A percentile compares a stretch with the other conserved stretches of the same genome.
Conservation (phyloP, 768 basidiomycete species). For the Termitomyces sp. region DNA sequence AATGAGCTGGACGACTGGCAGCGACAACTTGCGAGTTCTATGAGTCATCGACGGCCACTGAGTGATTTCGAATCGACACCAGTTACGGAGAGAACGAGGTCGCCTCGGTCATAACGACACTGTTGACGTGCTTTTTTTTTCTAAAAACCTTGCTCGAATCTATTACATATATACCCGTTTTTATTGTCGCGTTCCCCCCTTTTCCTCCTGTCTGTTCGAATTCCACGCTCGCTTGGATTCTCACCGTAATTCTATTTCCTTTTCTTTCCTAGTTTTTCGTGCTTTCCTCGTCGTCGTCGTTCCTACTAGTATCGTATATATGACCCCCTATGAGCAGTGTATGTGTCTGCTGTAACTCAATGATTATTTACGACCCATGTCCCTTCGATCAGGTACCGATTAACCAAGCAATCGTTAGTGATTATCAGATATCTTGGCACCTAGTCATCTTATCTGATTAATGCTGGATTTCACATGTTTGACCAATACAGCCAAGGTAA, state of each 20-base stretch:
- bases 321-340: slow-evolving; percentile 25
- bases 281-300: slow-evolving; percentile 20
- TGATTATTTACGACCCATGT: slow-evolving; percentile 11
- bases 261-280: slow-evolving; percentile 23
- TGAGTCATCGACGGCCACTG: slow-evolving; percentile 66
- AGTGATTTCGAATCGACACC: slow-evolving; percentile 67
- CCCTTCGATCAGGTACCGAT: no score
- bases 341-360: slow-evolving; percentile 20
- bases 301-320: slow-evolving; percentile 26
- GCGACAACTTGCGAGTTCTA: slow-evolving; percentile 74
- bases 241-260: slow-evolving; percentile 26
- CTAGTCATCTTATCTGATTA: slow-evolving; percentile 1
- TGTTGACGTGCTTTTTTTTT: slow-evolving; percentile 12
- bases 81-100: slow-evolving; percentile 54
- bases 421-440: neutral
- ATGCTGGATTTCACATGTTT: slow-evolving; percentile 2
- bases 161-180: slow-evolving; percentile 45
- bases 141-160: slow-evolving; percentile 28
- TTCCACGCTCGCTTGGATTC: slow-evolving; percentile 54
- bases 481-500: neutral
- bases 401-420: no score
- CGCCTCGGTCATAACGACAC: slow-evolving; percentile 44
- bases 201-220: slow-evolving; percentile 23
- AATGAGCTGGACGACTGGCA: slow-evolving; percentile 86
- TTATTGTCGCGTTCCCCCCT: slow-evolving; percentile 20